Evolutionary conservation across 2,329 filamentous ascomycete species (phyloP), one percentile per base, ranked within the genome.

Genomic region (Cladosporium sp.): DNA sequence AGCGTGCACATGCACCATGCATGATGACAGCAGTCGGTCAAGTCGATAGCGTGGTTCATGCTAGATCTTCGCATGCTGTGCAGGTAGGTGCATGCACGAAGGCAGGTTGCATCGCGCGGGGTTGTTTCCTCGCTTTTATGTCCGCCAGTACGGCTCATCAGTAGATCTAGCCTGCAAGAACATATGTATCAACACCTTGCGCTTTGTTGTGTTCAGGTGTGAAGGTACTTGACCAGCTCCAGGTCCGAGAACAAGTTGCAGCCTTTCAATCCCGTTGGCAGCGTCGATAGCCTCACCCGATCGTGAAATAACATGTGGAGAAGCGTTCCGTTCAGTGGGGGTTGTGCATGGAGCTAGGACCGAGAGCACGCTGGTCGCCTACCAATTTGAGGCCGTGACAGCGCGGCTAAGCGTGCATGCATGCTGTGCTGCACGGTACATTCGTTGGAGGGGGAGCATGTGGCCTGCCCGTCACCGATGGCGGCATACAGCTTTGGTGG

Each of bases 281-380:
- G 14, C 14, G 37, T 39, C 37, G 15, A 47, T 28, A n/a, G 25
- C 22, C 25, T 30, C 43, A 17, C 22, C 15, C 25, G 43, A 47
- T 50, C 47, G 47, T 36, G 47, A 20, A 28, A 36, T 34, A 37
- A 45, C 54, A n/a, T 47, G 54, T 56, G 54, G 42, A 47, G 54
- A 47, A 15, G 42, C 38, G 17, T 37, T 28, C 51, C 54, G 54
- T 19, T 19, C 54, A 20, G 54, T 56, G 54, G 54, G 54, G 54
- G 40, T 47, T 22, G 40, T 49, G 54, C 54, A 56, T 56, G 54
- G 36, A 56, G 54, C 54, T 56, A 56, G 42, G 20, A 40, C 22
- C 42, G 51, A 56, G 12, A 47, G 54, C 42, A 56, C 54, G 43
- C 54, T 34, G 42, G n/a, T 56, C 28, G 39, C n/a, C 34, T 34